These are phyloP conservation scores for Colletotrichum scovillei DNA, from an alignment of 2,329 filamentous ascomycete species.

Conservation along the genomic window DNA sequence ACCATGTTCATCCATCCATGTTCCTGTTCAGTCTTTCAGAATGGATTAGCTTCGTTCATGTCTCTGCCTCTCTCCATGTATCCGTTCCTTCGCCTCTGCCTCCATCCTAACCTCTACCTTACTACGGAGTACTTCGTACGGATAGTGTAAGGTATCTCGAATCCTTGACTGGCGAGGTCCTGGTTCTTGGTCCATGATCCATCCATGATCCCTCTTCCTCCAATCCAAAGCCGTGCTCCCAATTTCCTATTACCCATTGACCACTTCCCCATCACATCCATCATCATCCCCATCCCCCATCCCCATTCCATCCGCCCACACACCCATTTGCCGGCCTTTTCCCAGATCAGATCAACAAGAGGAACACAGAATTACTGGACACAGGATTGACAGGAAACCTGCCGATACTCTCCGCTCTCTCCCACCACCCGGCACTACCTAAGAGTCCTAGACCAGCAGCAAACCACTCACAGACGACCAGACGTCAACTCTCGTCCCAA, in stretches of 20 bases:
- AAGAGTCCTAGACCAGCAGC: background rate
- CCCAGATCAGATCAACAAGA: background rate
- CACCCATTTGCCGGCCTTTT: background rate
- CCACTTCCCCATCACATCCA: background rate
- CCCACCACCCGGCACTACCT: background rate
- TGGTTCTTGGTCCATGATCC: background rate
- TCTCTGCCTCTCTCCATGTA: background rate
- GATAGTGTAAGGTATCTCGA: background rate
- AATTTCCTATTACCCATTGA: background rate
- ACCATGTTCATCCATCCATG: background rate
- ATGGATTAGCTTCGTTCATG: background rate
- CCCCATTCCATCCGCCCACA: background rate
- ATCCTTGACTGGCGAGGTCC: background rate
- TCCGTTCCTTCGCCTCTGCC: too few species aligned
- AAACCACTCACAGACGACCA: too few species aligned
- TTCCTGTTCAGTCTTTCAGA: background rate
- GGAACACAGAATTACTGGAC: too few species aligned
- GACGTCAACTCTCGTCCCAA: conserved; percentile 15
- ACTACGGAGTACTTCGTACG: too few species aligned
- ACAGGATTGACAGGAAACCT: background rate
- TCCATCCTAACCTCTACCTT: too few species aligned
- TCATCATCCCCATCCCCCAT: background rate
- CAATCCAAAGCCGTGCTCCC: background rate
- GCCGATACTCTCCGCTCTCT: background rate
- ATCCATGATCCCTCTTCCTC: background rate